Evolutionary conservation across 1,284 basidiomycete genomes (phyloP).

Genomic region (Limonomyces culmigenus): DNA sequence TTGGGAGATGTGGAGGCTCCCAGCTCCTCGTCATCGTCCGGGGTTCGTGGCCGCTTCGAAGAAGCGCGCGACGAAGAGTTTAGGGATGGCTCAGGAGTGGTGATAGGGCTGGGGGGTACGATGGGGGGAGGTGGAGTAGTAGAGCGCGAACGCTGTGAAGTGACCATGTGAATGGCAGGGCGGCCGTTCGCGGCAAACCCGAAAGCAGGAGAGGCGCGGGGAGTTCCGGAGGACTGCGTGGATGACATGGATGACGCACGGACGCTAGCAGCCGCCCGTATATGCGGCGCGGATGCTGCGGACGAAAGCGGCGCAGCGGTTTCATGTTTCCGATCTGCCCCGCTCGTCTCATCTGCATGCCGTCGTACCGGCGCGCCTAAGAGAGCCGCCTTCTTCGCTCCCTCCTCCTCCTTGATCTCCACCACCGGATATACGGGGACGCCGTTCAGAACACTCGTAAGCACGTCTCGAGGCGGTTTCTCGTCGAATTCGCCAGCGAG

Average conservation of each 20-base stretch:
- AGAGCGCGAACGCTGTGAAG: constrained; percentile 48
- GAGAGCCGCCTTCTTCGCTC: constrained; percentile 9
- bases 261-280: constrained; percentile 30
- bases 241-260: too few relatives aligned
- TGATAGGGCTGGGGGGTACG: constrained; percentile 40
- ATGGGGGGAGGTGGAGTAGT: constrained; percentile 59
- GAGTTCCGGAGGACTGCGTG: too few relatives aligned
- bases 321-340: not conserved
- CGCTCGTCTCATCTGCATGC: constrained; percentile 10
- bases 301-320: constrained; percentile 1
- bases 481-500: constrained; percentile 58
- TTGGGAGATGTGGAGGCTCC: constrained; percentile 14
- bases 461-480: constrained; percentile 46
- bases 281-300: constrained; percentile 6
- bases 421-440: constrained; percentile 43
- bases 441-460: constrained; percentile 62
- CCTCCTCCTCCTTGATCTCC: constrained; percentile 29
- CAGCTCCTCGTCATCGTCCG: constrained; percentile 28
- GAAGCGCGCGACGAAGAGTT: constrained; percentile 59
- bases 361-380: too few relatives aligned
- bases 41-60: constrained; percentile 60
- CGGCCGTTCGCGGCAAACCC: constrained; percentile 50
- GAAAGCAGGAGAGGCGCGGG: too few relatives aligned
- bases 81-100: constrained; percentile 55
- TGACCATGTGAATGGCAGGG: constrained; percentile 49